A percentile compares a stretch with the other conserved stretches of the same genome.
phyloP scores from a whole-genome alignment of 2,329 filamentous ascomycete genomes.

The Talaromyces sp. region DNA sequence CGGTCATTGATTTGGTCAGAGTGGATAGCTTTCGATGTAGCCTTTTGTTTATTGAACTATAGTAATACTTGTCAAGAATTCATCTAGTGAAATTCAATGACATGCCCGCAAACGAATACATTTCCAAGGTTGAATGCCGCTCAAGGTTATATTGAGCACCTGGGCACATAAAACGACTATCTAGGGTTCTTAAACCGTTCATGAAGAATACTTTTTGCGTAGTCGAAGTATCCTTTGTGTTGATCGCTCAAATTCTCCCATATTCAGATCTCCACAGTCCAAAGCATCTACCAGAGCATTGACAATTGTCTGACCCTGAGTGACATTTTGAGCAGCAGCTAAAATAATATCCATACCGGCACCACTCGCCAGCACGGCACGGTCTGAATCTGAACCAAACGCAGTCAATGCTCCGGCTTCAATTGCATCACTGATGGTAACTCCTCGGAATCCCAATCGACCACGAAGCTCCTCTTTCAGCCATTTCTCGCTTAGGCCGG shows the following conservation, averaged over 20 bases:
- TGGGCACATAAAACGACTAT: too few relatives aligned
- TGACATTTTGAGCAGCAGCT: slow-evolving; percentile 24
- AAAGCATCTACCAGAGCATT: slow-evolving; percentile 19
- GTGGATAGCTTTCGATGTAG: too few relatives aligned
- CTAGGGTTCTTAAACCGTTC: neutral
- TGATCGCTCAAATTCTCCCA: neutral
- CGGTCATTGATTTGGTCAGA: too few relatives aligned
- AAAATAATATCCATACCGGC: slow-evolving; percentile 31
- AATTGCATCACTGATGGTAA: slow-evolving; percentile 30
- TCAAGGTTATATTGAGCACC: too few relatives aligned
- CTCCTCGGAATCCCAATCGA: slow-evolving; percentile 24
- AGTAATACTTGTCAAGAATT: too few relatives aligned
- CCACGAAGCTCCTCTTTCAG: slow-evolving; percentile 23
- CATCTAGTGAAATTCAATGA: too few relatives aligned
- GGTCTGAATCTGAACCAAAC: slow-evolving; percentile 22
- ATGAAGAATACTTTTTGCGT: neutral
- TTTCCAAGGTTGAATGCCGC: too few relatives aligned
- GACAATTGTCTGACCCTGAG: slow-evolving; percentile 25
- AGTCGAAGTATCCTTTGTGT: neutral
- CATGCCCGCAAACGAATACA: too few relatives aligned
- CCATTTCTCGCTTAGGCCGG: slow-evolving; percentile 24
- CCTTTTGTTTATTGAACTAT: too few relatives aligned
- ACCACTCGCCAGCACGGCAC: slow-evolving; percentile 22
- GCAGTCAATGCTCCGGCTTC: slow-evolving; percentile 23
- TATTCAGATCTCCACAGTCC: slow-evolving; percentile 14